A percentile compares a stretch with the other conserved stretches of the same genome.
Conservation (phyloP, 2,329 filamentous ascomycete species). For the Huntiella omanensis region DNA sequence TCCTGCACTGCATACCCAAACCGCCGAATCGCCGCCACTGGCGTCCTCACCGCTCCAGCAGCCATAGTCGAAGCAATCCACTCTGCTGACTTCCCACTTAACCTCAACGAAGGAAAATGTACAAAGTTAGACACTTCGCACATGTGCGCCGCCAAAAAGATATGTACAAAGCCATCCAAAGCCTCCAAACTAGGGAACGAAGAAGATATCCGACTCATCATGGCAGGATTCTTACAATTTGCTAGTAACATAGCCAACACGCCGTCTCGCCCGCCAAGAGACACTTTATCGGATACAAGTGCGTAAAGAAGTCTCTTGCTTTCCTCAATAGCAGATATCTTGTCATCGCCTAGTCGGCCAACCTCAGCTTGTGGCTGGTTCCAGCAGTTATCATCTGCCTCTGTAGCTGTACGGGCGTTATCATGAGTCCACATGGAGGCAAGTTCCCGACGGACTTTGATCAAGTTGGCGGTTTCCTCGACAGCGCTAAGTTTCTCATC, state of each 20-base stretch:
- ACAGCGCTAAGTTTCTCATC: constrained; percentile 23
- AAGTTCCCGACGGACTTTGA: constrained; percentile 8
- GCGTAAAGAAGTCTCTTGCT: constrained; percentile 21
- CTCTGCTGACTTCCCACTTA: constrained; percentile 36
- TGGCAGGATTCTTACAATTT: constrained; percentile 32
- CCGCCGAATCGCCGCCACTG: constrained; percentile 37
- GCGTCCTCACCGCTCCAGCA: constrained; percentile 39
- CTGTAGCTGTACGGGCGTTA: constrained; percentile 14
- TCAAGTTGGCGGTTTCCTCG: constrained; percentile 17
- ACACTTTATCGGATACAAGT: constrained; percentile 25
- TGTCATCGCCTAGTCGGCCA: background rate
- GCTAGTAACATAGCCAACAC: constrained; percentile 45
- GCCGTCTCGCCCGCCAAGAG: constrained; percentile 34
- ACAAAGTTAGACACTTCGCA: constrained; percentile 41
- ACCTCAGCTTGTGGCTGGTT: constrained; percentile 20
- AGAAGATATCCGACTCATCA: constrained; percentile 32
- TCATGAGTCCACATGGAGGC: constrained; percentile 6
- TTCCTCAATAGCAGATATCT: constrained; percentile 20
- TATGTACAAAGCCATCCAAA: constrained; percentile 41
- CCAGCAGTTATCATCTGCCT: constrained; percentile 25
- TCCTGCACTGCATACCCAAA: constrained; percentile 39
- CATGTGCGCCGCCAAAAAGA: constrained; percentile 36
- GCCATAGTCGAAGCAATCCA: constrained; percentile 41
- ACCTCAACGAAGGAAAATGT: constrained; percentile 39
- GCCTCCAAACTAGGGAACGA: constrained; percentile 44